Evolutionary conservation across 2,329 filamentous ascomycete genomes (phyloP).

Genomic region (Fusarium globosum): DNA sequence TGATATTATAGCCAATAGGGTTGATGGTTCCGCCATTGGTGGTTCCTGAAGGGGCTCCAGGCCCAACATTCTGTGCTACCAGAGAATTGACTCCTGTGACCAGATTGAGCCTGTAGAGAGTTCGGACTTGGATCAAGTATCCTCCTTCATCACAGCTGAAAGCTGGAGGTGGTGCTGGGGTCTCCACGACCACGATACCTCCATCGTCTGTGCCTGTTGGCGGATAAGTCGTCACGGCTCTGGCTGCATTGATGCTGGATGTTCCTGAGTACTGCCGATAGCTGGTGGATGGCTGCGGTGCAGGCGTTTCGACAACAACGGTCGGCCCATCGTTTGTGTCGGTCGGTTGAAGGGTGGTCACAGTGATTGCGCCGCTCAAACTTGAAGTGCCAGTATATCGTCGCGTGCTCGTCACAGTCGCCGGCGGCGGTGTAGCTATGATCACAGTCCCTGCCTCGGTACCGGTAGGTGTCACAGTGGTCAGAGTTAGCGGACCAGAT

Average conservation of each 20-base stretch:
- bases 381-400: background rate
- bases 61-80: background rate
- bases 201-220: background rate
- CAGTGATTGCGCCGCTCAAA: background rate
- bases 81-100: background rate
- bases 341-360: background rate
- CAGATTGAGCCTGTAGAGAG: slow-evolving; percentile 6
- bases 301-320: background rate
- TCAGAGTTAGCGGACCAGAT: rapidly evolving
- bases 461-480: background rate
- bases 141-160: slow-evolving; percentile 21
- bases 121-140: slow-evolving; percentile 16
- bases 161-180: slow-evolving; percentile 1
- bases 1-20: slow-evolving; percentile 8
- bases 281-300: background rate
- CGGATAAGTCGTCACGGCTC: background rate
- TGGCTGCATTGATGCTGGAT: background rate
- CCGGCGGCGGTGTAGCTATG: background rate
- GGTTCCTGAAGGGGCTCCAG: background rate
- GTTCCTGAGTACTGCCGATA: slow-evolving; percentile 5
- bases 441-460: background rate
- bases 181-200: slow-evolving; percentile 6
- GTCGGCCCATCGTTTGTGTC: background rate
- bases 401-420: background rate
- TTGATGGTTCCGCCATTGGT: slow-evolving; percentile 6